These are phyloP conservation scores for Hemileia vastatrix DNA, from an alignment of 1,284 basidiomycete genomes.

Conservation along the genomic window DNA sequence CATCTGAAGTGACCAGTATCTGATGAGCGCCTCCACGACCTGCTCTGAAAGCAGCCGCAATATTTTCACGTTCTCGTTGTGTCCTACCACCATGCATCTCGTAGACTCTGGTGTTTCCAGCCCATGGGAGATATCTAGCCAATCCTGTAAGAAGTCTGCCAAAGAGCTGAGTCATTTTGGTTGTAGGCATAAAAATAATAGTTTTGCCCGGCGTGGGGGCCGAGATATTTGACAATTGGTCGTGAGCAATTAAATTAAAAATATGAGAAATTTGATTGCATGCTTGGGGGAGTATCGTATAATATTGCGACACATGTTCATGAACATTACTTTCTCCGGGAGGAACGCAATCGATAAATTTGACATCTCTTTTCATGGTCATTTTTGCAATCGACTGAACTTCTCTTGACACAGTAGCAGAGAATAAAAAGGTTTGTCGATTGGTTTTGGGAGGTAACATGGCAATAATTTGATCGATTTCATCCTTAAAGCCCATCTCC, in stretches of 20 bases:
- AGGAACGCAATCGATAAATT: conserved; percentile 55
- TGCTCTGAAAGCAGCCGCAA: conserved; percentile 60
- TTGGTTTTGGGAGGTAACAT: conserved; percentile 59
- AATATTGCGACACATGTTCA: conserved; percentile 70
- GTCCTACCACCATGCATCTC: conserved; percentile 79
- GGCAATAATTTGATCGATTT: conserved; percentile 65
- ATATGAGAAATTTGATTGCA: conserved; percentile 68
- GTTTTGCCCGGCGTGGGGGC: conserved; percentile 53
- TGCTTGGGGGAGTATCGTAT: conserved; percentile 61
- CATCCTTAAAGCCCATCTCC: conserved; percentile 90
- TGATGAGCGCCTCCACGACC: conserved; percentile 45
- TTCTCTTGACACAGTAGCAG: conserved; percentile 59
- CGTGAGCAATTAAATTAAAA: conserved; percentile 71
- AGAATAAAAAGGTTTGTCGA: conserved; percentile 88
- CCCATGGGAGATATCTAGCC: conserved; percentile 36
- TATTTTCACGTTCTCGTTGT: conserved; percentile 57
- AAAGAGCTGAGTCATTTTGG: conserved; percentile 72
- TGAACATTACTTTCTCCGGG: conserved; percentile 58
- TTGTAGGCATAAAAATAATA: conserved; percentile 83
- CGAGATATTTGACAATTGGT: conserved; percentile 68
- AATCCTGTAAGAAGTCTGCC: conserved; percentile 53
- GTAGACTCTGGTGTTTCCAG: conserved; percentile 56
- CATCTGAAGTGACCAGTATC: conserved; percentile 47
- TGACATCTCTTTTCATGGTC: conserved; percentile 57
- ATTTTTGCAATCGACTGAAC: conserved; percentile 49